Evolutionary conservation across 164 flowering plant species (phyloP), one percentile per base, ranked within the genome.

Genomic region (Chimonanthus praecox): DNA sequence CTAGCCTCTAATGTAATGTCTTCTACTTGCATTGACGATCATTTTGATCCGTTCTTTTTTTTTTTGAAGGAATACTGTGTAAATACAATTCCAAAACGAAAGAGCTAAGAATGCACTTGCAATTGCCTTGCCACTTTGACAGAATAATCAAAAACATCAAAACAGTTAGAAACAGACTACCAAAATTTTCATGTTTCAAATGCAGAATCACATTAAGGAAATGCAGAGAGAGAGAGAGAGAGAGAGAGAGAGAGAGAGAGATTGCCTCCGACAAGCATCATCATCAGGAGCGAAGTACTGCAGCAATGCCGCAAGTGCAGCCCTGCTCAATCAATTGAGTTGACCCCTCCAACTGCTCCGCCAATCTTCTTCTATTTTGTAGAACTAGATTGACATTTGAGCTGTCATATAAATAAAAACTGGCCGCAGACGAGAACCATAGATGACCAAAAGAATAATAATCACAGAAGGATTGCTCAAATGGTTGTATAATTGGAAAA

Each of bases 401-500:
- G 75, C 77, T 77, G 64, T 72, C 77, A 72, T 74, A 69, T 64
- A 78, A 73, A 75, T 67, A 77, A 75, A 69, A 73, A 70, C 69
- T 68, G 58, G 15, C 15, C 54, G 75, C 70, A 16, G 49, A 68
- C 73, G 75, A 80, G 76, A 20, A 77, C 76, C 61, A 47, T 61
- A 20, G 67, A 71, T 77, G 71, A 76, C 70, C 83, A 78, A 82
- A 86, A 85, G 85, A 83, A 84, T 82, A 72, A 67, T 71, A 78
- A 67, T 77, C 73, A 74, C 67, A 54, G 67, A 69, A 51, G 51
- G 73, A 62, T 74, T 70, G 54, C 78, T 85, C 83, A 84, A 76
- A 80, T 68, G 33, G 80, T 46, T 47, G 92, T 84, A 70, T 83
- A 87, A 72, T 91, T 88, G 77, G 94, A 84, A 84, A 92, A 85